Evolutionary conservation across 768 basidiomycete species (phyloP), one percentile per base, ranked within the genome.

Genomic region (Kwoniella pini): DNA sequence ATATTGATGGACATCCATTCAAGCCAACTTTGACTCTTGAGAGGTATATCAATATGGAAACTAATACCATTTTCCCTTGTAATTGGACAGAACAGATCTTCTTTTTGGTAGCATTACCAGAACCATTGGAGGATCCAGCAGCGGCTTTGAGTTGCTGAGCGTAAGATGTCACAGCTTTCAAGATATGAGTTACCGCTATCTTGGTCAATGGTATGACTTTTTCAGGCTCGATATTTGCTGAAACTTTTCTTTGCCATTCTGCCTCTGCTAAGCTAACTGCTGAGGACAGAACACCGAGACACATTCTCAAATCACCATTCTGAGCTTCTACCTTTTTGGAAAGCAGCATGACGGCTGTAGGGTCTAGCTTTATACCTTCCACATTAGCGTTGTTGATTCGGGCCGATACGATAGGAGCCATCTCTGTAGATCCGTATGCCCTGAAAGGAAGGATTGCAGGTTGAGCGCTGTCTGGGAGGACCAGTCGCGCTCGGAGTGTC

Each of bases 221-320:
- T 28, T 42, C 50, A 4, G 57, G 38, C 19, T 45, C 60, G 13
- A 44, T 33, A 24, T 60, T 31, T 15, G 56, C 40, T 0, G 54
- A 49, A n/a, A 45, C 48, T 57, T 72, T 75, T 67, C 72, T 77
- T 42, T 66, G 57, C 74, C 72, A 75, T 53, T 80, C 79, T 10
- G 59, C 58, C 54, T 80, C 79, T n/a, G 74, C 71, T 12, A 75
- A 63, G 36, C 65, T 64, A 48, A 77, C 65, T 11, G 76, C 75
- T 13, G 72, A 74, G 15, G 66, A 54, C 28, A 76, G 62, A 24
- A 73, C 69, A 30, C 72, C 72, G 17, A 80, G 64, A 59, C 76
- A 78, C 70, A 75, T 76, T 38, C 79, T 28, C 24, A 80, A 55
- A 63, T 80, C 79, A 17, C 79, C 79, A 60, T 80, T 78, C 60